Base-by-base conservation (phyloP, 202 grass and related monocot genomes). In the Eragrostis tef region DNA sequence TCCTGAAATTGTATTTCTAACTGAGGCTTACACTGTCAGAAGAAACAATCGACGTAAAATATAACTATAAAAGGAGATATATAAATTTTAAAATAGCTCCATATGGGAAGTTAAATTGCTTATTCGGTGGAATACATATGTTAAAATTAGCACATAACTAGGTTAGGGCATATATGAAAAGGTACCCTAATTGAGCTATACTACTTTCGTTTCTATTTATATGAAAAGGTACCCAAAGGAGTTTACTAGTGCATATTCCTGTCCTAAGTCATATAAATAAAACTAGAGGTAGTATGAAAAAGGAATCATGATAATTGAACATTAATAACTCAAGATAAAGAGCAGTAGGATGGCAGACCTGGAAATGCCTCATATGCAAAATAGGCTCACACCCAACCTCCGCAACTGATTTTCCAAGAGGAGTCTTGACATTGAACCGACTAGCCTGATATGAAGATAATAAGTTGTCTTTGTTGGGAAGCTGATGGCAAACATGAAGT, bases 311-410 rank as follows among this genome's bases (percentile, higher is more conserved):
- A 17, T 6, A 16, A 64, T 24, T 80, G 10, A 52, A 12, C n/a
- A 49, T 58, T 49, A 70, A 34, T 7, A 70, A 51, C 69, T 71
- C 13, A 42, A 52, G 51, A 49, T 72, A 74, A 68, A 68, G n/a
- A 79, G 62, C 41, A 70, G 78, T 45, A 79, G 20, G 24, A 79
- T 36, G 36, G 69, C 83, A 78, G 31, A 98, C 94, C 94, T 98
- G 94, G 86, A 98, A 98, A 74, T 93, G 84, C 59, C 95, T 89
- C 95, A 98, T 98, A 80, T 98, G 90, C 79, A 98, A 88, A 89
- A 98, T 93, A 81, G 95, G 95, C 78, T 98, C 88, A 74, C 95
- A 94, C 26, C 95, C 95, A 85, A 98, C 79, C 47, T 93, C 95
- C 9, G 92, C 92, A 78, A 98, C 95, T 15, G 87, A 93, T 56